A percentile compares a stretch with the other conserved stretches of the same genome.
These are phyloP conservation scores for Aspergillus saccharolyticus DNA, from an alignment of 495 filamentous ascomycete genomes.

Conservation along the genomic window DNA sequence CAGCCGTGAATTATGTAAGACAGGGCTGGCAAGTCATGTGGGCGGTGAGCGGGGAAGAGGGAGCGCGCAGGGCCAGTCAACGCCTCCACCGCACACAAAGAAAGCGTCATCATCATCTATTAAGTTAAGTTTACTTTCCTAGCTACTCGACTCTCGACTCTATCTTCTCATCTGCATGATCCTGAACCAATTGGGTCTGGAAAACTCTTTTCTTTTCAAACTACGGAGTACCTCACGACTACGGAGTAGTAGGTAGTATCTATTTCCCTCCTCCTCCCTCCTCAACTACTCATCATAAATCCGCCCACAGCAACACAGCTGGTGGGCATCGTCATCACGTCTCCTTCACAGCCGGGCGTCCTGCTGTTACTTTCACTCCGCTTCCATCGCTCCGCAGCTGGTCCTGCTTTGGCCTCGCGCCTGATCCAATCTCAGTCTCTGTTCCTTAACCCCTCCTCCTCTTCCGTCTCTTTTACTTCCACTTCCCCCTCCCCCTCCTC, in stretches of 20 bases:
- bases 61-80: no score
- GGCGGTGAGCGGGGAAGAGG: constrained; percentile 11
- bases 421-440: constrained; percentile 13
- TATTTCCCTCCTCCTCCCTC: constrained; percentile 8
- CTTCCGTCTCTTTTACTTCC: constrained; percentile 24
- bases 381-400: constrained; percentile 44
- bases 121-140: no score
- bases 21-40: constrained; percentile 16
- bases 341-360: constrained; percentile 25
- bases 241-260: no score
- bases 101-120: neutral
- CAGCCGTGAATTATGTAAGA: no score
- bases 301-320: constrained; percentile 17
- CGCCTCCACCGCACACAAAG: neutral
- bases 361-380: constrained; percentile 34
- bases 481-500: constrained; percentile 14
- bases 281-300: no score
- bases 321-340: constrained; percentile 41
- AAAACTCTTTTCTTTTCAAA: neutral
- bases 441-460: constrained; percentile 22
- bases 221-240: no score
- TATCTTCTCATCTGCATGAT: neutral
- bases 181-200: neutral
- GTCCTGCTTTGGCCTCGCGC: constrained; percentile 40
- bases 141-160: neutral